Percentiles rank a stretch among this genome's conserved stretches.
Conservation (phyloP, 164 flowering plant species). For the Piper betle region DNA sequence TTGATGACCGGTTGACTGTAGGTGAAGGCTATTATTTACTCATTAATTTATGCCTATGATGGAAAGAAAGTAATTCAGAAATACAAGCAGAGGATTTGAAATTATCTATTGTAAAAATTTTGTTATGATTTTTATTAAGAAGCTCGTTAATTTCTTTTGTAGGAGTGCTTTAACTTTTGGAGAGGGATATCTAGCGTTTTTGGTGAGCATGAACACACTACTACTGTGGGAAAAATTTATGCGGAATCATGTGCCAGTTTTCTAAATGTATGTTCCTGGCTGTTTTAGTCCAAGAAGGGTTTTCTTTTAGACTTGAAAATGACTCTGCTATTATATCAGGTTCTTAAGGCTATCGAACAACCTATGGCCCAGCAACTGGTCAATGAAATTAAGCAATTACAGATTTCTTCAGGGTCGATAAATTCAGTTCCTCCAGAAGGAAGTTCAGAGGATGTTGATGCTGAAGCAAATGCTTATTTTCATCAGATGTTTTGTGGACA, state of each 20-base stretch:
- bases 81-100: too few relatives aligned
- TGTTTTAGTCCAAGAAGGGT: neutral
- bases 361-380: constrained; percentile 33
- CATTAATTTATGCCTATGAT: too few relatives aligned
- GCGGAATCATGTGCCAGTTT: constrained; percentile 41
- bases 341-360: constrained; percentile 45
- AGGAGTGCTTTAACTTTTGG: constrained; percentile 80
- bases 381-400: constrained; percentile 66
- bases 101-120: too few relatives aligned
- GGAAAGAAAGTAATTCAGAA: too few relatives aligned
- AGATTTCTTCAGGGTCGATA: constrained; percentile 30
- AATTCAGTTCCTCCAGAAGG: constrained; percentile 53
- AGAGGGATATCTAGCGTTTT: constrained; percentile 44
- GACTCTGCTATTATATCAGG: constrained; percentile 23
- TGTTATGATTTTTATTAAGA: too few relatives aligned
- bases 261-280: constrained; percentile 40
- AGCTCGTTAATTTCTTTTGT: constrained; percentile 6
- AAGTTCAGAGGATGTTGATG: constrained; percentile 64
- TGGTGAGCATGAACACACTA: constrained; percentile 38
- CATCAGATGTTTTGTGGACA: constrained; percentile 76
- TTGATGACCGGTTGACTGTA: too few relatives aligned
- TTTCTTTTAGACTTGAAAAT: neutral
- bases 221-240: constrained; percentile 32
- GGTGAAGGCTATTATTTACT: too few relatives aligned
- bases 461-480: constrained; percentile 77